Base-by-base conservation (phyloP, 2,329 filamentous ascomycete genomes). In the Aspergillus ochraceus region DNA sequence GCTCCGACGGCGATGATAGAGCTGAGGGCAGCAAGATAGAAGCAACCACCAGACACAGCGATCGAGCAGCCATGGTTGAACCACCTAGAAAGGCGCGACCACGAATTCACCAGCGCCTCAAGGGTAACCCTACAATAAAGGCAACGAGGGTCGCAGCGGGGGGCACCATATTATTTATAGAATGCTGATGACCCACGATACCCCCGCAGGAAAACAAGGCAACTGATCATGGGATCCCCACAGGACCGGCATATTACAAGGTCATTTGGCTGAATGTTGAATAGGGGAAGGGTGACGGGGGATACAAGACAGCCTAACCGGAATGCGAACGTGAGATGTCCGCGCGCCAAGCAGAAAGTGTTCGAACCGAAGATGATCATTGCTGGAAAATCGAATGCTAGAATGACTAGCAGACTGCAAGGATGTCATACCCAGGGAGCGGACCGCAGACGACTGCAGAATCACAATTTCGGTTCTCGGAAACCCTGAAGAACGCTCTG, bases 21-120 rank as follows among this genome's bases (percentile, higher is more conserved):
- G 51, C 52, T 26, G 51, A 60, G 24, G 58, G 59, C 9, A 57
- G 49, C 10, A 64, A 9, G 10, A 53, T 24, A 45, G 52, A 54
- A 45, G 57, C 8, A 39, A 58, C 32, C 14, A 53, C 32, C 47
- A 54, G 54, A 30, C 32, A 54, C 30, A 54, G 24, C 8, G 39
- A 50, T 4, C 26, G 42, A 12, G 12, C 52, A 52, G 51, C 54
- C 63, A 65, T 65, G 26, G 50, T 59, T n/a, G n/a, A 29, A 29
- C 20, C 45, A 47, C 20, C 24, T 24, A 26, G 9, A 22, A 22
- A 46, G 22, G 12, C 29, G 6, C 9, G 8, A 36, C 17, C 19
- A 55, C 22, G 36, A n/a, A n/a, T 42, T 22, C 53, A 8, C 20
- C 12, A 32, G 24, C 36, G 17, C 36, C 36, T 42, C n/a, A 42